A percentile compares a stretch with the other conserved stretches of the same genome.
Evolutionary conservation across 2,329 filamentous ascomycete species (phyloP).

Genomic region (Pyrenochaeta sp.): DNA sequence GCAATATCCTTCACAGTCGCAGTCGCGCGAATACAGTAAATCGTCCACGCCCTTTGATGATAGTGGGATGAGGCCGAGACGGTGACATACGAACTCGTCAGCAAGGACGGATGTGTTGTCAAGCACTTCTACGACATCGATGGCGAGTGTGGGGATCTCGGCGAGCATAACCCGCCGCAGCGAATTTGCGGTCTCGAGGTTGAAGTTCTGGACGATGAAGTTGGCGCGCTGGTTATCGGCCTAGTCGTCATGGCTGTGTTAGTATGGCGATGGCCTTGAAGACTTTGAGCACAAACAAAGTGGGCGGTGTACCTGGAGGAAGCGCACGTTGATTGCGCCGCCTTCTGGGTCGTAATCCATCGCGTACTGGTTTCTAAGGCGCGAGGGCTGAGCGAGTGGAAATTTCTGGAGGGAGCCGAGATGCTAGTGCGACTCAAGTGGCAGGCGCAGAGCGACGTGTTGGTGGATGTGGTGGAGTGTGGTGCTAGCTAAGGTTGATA

Average conservation of each 20-base stretch:
- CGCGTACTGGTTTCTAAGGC: slow-evolving; percentile 25
- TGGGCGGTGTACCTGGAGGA: slow-evolving; percentile 45
- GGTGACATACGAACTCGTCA: slow-evolving; percentile 94
- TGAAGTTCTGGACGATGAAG: slow-evolving; percentile 89
- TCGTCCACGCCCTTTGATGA: slow-evolving; percentile 83
- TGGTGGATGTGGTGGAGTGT: slow-evolving; percentile 25
- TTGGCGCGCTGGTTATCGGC: slow-evolving; percentile 83
- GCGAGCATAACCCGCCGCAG: slow-evolving; percentile 89
- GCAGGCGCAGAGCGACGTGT: slow-evolving; percentile 25
- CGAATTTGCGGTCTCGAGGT: slow-evolving; percentile 91
- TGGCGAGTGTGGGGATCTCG: slow-evolving; percentile 92
- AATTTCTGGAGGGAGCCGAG: slow-evolving; percentile 14
- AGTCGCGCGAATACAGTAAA: slow-evolving; percentile 89
- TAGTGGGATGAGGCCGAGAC: slow-evolving; percentile 88
- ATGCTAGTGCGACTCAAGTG: slow-evolving; percentile 25
- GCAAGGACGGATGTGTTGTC: slow-evolving; percentile 94
- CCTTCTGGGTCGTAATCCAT: slow-evolving; percentile 62
- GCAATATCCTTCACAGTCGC: slow-evolving; percentile 95
- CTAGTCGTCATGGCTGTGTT: slow-evolving; percentile 56
- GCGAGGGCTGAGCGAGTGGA: slow-evolving; percentile 16
- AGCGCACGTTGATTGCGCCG: slow-evolving; percentile 52
- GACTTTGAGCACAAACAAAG: slow-evolving; percentile 17
- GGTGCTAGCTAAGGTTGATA: slow-evolving; percentile 18
- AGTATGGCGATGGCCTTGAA: slow-evolving; percentile 16
- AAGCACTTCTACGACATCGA: slow-evolving; percentile 93